These are phyloP conservation scores for Pyrenophora tritici-repentis DNA, from an alignment of 2,329 filamentous ascomycete species.

Conservation along the genomic window DNA sequence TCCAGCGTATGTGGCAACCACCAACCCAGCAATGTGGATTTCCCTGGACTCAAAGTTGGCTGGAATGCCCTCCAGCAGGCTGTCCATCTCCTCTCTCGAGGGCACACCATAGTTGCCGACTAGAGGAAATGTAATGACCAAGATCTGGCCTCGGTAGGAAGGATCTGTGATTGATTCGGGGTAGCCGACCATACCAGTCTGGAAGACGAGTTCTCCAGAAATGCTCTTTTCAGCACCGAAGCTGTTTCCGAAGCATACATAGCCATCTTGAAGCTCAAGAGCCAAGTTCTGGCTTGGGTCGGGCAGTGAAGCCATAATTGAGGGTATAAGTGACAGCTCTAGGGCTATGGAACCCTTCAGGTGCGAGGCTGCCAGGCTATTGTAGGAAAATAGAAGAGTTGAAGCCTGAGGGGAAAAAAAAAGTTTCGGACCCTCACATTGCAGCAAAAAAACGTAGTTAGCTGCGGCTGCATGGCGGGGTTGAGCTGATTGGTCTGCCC, in stretches of 20 bases:
- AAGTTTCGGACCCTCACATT: conserved; percentile 15
- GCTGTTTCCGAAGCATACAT: conserved; percentile 90
- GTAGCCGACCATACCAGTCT: conserved; percentile 99
- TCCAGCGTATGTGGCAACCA: conserved; percentile 88
- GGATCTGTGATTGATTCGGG: conserved; percentile 90
- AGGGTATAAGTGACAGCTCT: conserved; percentile 38
- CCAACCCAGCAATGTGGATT: conserved; percentile 91
- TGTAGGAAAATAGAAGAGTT: conserved; percentile 28
- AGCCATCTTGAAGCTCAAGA: conserved; percentile 91
- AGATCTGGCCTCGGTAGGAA: conserved; percentile 88
- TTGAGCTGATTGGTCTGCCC: conserved; percentile 20
- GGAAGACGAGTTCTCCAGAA: conserved; percentile 96
- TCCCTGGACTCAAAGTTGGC: conserved; percentile 90
- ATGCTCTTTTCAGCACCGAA: conserved; percentile 95
- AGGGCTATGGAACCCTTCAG: conserved; percentile 39
- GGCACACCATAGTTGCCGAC: conserved; percentile 98
- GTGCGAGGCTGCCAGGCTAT: conserved; percentile 42
- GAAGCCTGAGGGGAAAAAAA: conserved; percentile 19
- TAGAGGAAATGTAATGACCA: conserved; percentile 94
- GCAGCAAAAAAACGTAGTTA: conserved; percentile 12
- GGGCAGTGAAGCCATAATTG: conserved; percentile 39
- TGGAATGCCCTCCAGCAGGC: conserved; percentile 81
- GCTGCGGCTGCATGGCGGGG: conserved; percentile 16
- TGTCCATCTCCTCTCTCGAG: conserved; percentile 80
- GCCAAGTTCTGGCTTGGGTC: conserved; percentile 67